Conservation (phyloP, 2,329 filamentous ascomycete species). For the Ophiostoma perfectum region DNA sequence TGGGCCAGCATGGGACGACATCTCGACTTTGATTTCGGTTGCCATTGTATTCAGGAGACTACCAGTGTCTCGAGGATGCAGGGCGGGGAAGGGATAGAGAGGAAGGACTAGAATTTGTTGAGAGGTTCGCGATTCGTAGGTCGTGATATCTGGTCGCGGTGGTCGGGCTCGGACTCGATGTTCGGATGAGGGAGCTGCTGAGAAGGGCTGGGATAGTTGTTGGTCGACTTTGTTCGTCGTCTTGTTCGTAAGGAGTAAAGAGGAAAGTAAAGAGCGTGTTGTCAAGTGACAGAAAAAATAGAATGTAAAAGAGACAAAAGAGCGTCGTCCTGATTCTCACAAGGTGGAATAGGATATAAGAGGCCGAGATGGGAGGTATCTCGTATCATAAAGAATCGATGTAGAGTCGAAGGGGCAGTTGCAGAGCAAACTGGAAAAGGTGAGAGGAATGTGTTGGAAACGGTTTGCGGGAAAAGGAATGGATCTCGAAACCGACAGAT, state of each 20-base stretch:
- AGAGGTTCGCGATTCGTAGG: not conserved
- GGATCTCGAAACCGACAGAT: slow-evolving; percentile 6
- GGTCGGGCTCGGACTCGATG: not conserved
- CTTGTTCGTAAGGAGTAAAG: not conserved
- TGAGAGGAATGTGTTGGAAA: slow-evolving; percentile 7
- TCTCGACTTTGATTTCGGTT: slow-evolving; percentile 33
- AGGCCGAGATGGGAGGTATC: not conserved
- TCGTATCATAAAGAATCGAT: not conserved
- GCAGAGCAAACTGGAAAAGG: slow-evolving; percentile 4
- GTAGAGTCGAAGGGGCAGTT: not conserved
- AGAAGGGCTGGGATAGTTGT: not conserved
- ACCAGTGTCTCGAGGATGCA: slow-evolving; percentile 13
- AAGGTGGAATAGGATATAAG: slow-evolving; percentile 27
- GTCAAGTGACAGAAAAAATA: slow-evolving; percentile 21
- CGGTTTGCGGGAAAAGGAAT: slow-evolving; percentile 7
- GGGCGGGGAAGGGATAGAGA: not conserved
- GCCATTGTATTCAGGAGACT: slow-evolving; percentile 33
- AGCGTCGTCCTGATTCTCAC: slow-evolving; percentile 34
- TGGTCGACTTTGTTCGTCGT: not conserved
- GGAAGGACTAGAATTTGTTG: not conserved
- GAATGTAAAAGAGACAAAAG: slow-evolving; percentile 32
- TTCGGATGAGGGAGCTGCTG: not conserved
- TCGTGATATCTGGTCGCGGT: not conserved
- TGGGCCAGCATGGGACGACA: slow-evolving; percentile 31
- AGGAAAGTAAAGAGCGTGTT: slow-evolving; percentile 2